These are phyloP conservation scores for Hericium alpestre DNA, from an alignment of 768 basidiomycete genomes.

Conservation along the genomic window DNA sequence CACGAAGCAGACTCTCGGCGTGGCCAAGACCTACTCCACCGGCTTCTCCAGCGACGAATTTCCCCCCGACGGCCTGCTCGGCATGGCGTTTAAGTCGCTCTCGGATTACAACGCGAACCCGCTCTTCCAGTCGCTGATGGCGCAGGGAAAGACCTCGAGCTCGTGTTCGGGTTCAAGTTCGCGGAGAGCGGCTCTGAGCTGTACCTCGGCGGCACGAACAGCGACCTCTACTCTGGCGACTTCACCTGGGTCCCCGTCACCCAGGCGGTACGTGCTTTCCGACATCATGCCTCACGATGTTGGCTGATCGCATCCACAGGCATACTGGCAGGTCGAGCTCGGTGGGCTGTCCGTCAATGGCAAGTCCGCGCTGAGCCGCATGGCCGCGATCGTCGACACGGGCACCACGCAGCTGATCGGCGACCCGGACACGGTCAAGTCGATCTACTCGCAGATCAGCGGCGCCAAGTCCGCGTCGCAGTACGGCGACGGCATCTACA, in stretches of 20 bases:
- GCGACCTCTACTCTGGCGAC: conserved; percentile 1
- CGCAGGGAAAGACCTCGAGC: conserved; percentile 22
- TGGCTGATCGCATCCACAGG: neutral
- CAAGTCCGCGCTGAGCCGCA: conserved; percentile 1
- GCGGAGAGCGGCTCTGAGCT: conserved; percentile 26
- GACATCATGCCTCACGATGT: conserved; percentile 18
- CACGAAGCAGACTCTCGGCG: conserved; percentile 38
- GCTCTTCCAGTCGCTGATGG: conserved; percentile 31
- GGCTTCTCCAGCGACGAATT: conserved; percentile 19
- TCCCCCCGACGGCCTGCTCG: conserved; percentile 31
- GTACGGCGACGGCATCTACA: conserved; percentile 19
- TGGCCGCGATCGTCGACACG: conserved; percentile 18
- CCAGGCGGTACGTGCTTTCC: neutral
- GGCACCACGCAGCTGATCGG: conserved; percentile 24
- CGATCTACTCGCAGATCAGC: conserved; percentile 19
- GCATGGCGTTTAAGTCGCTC: conserved; percentile 24
- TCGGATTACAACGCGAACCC: conserved; percentile 16
- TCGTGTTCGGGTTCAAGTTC: conserved; percentile 41
- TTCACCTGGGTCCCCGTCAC: conserved; percentile 6
- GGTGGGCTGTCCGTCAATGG: conserved; percentile 7
- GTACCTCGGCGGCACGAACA: conserved; percentile 10
- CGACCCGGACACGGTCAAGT: conserved; percentile 10
- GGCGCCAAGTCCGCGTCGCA: conserved; percentile 9
- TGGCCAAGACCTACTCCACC: conserved; percentile 28
- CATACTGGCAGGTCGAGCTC: conserved; percentile 19